These are phyloP conservation scores for Eucalyptus curtisii DNA, from an alignment of 345 rosid species.

Conservation along the genomic window DNA sequence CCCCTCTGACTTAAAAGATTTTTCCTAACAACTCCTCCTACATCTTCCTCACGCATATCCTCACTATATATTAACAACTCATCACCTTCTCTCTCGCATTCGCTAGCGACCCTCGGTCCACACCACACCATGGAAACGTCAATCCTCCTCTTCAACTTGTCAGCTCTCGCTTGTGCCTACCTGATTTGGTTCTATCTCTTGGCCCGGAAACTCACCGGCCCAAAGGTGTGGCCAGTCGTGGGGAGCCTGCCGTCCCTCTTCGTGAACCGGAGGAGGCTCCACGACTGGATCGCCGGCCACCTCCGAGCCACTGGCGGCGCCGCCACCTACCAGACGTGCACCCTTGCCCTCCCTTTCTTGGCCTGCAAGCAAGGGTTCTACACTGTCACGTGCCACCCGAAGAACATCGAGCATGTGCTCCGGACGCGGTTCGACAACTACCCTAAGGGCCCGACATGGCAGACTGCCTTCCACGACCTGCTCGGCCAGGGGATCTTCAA, in stretches of 20 bases:
- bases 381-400: slow-evolving; percentile 86
- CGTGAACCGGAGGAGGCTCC: slow-evolving; percentile 42
- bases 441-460: slow-evolving; percentile 83
- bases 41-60: background rate
- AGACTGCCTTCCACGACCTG: slow-evolving; percentile 71
- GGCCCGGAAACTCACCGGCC: slow-evolving; percentile 53
- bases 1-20: background rate
- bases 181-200: slow-evolving; percentile 69
- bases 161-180: slow-evolving; percentile 29
- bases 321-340: slow-evolving; percentile 74
- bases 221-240: slow-evolving; percentile 52
- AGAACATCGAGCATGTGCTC: slow-evolving; percentile 77
- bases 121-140: background rate
- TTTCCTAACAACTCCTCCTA: background rate
- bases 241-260: slow-evolving; percentile 68
- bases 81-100: background rate
- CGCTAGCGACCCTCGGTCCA: background rate
- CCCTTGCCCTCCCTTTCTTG: slow-evolving; percentile 56
- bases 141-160: background rate
- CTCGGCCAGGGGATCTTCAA: slow-evolving; percentile 87
- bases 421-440: slow-evolving; percentile 78
- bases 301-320: slow-evolving; percentile 56
- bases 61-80: background rate
- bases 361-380: slow-evolving; percentile 67
- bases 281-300: slow-evolving; percentile 73